phyloP scores from a whole-genome alignment of 78 protist species.

The Neovahlkampfia damariscottae region DNA sequence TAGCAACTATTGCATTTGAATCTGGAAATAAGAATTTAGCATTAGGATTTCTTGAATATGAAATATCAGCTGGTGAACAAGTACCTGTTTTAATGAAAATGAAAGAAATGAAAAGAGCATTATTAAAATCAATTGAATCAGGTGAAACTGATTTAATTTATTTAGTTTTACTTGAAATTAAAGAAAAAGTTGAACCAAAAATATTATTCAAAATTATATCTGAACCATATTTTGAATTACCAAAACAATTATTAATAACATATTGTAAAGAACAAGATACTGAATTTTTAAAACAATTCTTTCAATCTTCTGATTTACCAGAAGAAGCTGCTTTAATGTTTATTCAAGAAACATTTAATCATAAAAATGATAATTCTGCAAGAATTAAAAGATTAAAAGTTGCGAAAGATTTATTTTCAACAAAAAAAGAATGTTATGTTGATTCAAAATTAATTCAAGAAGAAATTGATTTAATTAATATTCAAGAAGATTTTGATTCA shows the following conservation, averaged over 20 bases:
- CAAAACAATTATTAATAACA: neutral
- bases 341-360: neutral
- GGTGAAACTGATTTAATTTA: slow-evolving; percentile 65
- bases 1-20: slow-evolving; percentile 53
- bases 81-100: slow-evolving; percentile 70
- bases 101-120: slow-evolving; percentile 48
- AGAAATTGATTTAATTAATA: slow-evolving; percentile 2
- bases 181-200: neutral
- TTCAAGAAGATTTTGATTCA: neutral
- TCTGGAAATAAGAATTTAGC: slow-evolving; percentile 32
- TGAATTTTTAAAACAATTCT: slow-evolving; percentile 5
- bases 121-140: slow-evolving; percentile 56
- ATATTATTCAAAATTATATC: neutral
- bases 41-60: slow-evolving; percentile 58
- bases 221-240: neutral
- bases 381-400: neutral
- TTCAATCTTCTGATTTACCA: slow-evolving; percentile 4
- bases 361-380: neutral
- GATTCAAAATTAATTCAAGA: slow-evolving; percentile 4
- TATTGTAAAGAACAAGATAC: neutral
- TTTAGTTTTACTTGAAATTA: slow-evolving; percentile 9
- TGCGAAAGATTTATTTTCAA: neutral
- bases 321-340: slow-evolving; percentile 5
- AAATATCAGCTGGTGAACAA: slow-evolving; percentile 70
- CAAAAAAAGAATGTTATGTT: neutral